These are phyloP conservation scores for Debaryomyces maramus DNA, from an alignment of 805 yeast species.

Conservation along the genomic window DNA sequence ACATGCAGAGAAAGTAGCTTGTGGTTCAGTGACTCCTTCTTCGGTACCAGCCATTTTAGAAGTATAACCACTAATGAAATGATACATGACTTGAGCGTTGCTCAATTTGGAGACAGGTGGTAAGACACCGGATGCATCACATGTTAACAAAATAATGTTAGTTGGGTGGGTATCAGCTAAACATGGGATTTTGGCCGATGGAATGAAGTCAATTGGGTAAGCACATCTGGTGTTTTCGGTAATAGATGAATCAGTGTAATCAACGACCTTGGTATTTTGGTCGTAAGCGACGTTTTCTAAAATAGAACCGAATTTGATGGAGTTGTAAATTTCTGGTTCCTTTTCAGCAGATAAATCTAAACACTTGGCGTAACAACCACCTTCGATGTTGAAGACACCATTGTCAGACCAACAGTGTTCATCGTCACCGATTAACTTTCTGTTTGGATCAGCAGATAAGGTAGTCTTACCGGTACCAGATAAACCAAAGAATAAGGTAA, in stretches of 20 bases:
- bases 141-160: slow-evolving; percentile 87
- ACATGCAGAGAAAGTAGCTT: slow-evolving; percentile 97
- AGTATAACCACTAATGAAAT: slow-evolving; percentile 96
- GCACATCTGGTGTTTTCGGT: slow-evolving; percentile 99
- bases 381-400: slow-evolving; percentile 98
- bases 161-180: slow-evolving; percentile 86
- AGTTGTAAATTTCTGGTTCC: slow-evolving; percentile 97
- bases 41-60: slow-evolving; percentile 99
- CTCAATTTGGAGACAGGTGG: slow-evolving; percentile 95
- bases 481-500: slow-evolving; percentile 92
- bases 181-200: slow-evolving; percentile 96
- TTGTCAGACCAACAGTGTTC: slow-evolving; percentile 99
- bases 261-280: slow-evolving; percentile 74
- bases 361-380: slow-evolving; percentile 99
- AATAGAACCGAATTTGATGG: slow-evolving; percentile 91
- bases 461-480: slow-evolving; percentile 99
- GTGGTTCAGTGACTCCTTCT: slow-evolving; percentile 97
- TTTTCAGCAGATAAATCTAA: slow-evolving; percentile 83
- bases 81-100: slow-evolving; percentile 97
- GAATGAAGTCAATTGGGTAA: slow-evolving; percentile 95
- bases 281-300: slow-evolving; percentile 92
- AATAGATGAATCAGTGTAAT: slow-evolving; percentile 75
- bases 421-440: slow-evolving; percentile 94
- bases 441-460: slow-evolving; percentile 91
- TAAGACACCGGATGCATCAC: slow-evolving; percentile 97